A percentile compares a stretch with the other conserved stretches of the same genome.
phyloP scores from a whole-genome alignment of 2,329 filamentous ascomycete species.

The Paraphoma chrysanthemicola region DNA sequence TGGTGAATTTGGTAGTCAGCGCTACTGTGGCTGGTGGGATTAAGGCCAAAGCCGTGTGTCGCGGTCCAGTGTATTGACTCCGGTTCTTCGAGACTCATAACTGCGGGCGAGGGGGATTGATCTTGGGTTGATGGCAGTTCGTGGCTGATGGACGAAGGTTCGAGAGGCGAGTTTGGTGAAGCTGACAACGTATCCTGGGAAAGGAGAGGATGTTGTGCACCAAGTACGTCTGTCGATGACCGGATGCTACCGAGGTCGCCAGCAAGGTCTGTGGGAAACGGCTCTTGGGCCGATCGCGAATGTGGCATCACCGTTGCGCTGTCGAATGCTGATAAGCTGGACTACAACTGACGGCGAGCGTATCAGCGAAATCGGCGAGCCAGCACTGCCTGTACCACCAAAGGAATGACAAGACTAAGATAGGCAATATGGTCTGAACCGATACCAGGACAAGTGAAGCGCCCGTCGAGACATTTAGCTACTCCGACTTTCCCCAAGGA shows the following conservation, averaged over 20 bases:
- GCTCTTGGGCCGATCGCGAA: conserved; percentile 33
- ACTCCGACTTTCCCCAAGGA: conserved; percentile 22
- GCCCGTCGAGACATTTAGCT: conserved; percentile 40
- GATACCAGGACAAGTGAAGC: conserved; percentile 40
- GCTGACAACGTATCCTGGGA: conserved; percentile 16
- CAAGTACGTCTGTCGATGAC: conserved; percentile 21
- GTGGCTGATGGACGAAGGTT: conserved; percentile 19
- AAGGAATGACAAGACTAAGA: conserved; percentile 24
- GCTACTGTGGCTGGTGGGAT: conserved; percentile 16
- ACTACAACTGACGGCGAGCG: conserved; percentile 14
- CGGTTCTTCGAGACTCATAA: conserved; percentile 22
- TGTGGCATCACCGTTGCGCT: conserved; percentile 41
- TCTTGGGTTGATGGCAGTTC: conserved; percentile 13
- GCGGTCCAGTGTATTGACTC: conserved; percentile 30
- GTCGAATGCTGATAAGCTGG: conserved; percentile 28
- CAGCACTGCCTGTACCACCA: conserved; percentile 41
- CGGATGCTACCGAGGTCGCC: conserved; percentile 7
- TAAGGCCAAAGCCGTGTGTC: conserved; percentile 15
- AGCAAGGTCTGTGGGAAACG: conserved; percentile 29
- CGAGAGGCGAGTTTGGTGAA: conserved; percentile 14
- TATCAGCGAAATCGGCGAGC: conserved; percentile 28
- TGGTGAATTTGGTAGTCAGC: conserved; percentile 16
- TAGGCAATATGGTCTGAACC: conserved; percentile 20
- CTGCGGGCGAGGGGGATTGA: conserved; percentile 6
- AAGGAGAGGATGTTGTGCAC: conserved; percentile 24